phyloP scores from a whole-genome alignment of 1,139 yeast species.

The Scheffersomyces parashehatae region DNA sequence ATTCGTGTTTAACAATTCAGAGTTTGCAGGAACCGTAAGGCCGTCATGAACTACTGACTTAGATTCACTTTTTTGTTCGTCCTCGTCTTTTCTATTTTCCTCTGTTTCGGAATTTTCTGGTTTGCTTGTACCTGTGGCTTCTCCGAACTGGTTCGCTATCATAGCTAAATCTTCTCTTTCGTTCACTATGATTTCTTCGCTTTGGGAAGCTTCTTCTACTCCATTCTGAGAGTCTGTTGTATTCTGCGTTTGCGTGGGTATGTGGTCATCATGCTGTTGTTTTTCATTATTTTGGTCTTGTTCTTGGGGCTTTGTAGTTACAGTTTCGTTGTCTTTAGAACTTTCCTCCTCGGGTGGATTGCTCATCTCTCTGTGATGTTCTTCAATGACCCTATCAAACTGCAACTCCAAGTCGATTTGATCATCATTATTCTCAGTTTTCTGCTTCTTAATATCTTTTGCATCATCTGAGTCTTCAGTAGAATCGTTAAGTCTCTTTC shows the following conservation, averaged over 20 bases:
- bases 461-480: constrained; percentile 1
- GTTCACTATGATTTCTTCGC: constrained; percentile 5
- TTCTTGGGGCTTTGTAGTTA: not conserved
- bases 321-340: not conserved
- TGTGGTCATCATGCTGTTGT: not conserved
- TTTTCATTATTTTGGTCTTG: not conserved
- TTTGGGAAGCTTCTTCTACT: not conserved
- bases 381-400: constrained; percentile 8
- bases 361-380: constrained; percentile 4
- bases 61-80: constrained; percentile 17
- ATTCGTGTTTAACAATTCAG: constrained; percentile 42
- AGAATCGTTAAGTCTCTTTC: constrained; percentile 4
- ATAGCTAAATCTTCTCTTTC: constrained; percentile 19
- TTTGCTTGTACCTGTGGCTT: constrained; percentile 21
- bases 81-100: constrained; percentile 1
- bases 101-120: constrained; percentile 3
- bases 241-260: not conserved
- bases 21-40: constrained; percentile 38
- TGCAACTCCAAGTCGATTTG: constrained; percentile 5
- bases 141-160: constrained; percentile 23
- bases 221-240: not conserved
- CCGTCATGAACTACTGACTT: constrained; percentile 22
- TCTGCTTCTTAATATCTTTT: constrained; percentile 4
- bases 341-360: not conserved
- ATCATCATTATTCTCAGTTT: constrained; percentile 1